These are phyloP conservation scores for Pneumocystis oryctolagi DNA, from an alignment of 1,139 yeast genomes.

Conservation along the genomic window DNA sequence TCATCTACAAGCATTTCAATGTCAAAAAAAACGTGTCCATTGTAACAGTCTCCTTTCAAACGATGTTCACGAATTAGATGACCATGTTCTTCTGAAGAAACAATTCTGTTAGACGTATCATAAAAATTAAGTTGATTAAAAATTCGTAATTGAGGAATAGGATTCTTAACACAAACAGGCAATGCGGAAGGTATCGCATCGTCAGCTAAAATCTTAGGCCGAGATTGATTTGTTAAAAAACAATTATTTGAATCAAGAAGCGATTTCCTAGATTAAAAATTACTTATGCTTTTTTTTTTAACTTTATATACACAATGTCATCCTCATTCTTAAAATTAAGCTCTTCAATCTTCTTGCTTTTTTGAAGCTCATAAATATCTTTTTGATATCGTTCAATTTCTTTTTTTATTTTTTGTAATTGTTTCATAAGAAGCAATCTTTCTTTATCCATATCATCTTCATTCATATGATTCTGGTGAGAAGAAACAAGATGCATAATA, in stretches of 20 bases:
- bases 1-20: neutral
- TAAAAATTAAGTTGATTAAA: neutral
- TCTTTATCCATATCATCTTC: neutral
- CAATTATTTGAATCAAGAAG: neutral
- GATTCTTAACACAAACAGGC: neutral
- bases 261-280: neutral
- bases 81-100: neutral
- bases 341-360: too few relatives aligned
- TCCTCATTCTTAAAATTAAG: neutral
- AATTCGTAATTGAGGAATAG: conserved; percentile 1
- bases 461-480: neutral
- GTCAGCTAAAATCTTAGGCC: neutral
- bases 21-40: neutral
- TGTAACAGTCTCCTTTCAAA: neutral
- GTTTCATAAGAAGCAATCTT: neutral
- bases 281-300: neutral
- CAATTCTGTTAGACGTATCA: neutral
- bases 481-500: neutral
- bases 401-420: neutral
- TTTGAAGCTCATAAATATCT: neutral
- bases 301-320: neutral
- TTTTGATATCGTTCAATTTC: neutral
- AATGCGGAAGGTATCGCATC: neutral
- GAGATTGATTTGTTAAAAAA: neutral
- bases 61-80: neutral